Evolutionary conservation across 306 rosid genomes (phyloP).

Genomic region (Adenanthera pavonina): DNA sequence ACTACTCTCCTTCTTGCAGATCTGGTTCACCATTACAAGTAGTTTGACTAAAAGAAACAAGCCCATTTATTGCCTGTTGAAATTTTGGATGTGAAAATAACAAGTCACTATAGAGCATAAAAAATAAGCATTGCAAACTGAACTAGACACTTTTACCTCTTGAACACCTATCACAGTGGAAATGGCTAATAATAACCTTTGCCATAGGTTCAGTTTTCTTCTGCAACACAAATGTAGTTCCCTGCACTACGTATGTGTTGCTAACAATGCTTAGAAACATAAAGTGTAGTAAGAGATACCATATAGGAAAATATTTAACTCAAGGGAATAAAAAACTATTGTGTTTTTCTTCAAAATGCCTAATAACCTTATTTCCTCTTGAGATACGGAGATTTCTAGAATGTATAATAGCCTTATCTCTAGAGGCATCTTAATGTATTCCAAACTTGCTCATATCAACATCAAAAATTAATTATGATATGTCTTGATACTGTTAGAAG

Average conservation of each 20-base stretch:
- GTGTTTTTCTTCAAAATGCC: conserved; percentile 27
- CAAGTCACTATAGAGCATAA: not conserved
- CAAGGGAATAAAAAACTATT: conserved; percentile 28
- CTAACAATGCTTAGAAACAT: conserved; percentile 54
- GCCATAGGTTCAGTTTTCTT: conserved; percentile 86
- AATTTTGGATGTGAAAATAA: conserved; percentile 26
- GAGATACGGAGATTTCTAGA: conserved; percentile 81
- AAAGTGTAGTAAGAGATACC: conserved; percentile 20
- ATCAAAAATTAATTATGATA: not conserved
- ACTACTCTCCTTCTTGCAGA: conserved; percentile 88
- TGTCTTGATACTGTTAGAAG: not conserved
- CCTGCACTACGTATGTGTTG: conserved; percentile 85
- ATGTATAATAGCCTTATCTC: not conserved
- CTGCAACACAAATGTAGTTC: conserved; percentile 95
- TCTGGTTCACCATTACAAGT: conserved; percentile 53
- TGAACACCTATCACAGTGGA: conserved; percentile 60
- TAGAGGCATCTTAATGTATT: not conserved
- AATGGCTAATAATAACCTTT: conserved; percentile 71
- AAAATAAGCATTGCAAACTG: conserved; percentile 1
- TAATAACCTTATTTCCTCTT: conserved; percentile 91
- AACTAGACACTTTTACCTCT: conserved; percentile 55
- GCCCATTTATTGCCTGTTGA: conserved; percentile 77
- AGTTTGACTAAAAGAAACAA: conserved; percentile 54
- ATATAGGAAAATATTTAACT: conserved; percentile 18
- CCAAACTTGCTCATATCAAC: not conserved